Base-by-base conservation (phyloP, 441 rosid genomes). In the Dalechampia spathulata region DNA sequence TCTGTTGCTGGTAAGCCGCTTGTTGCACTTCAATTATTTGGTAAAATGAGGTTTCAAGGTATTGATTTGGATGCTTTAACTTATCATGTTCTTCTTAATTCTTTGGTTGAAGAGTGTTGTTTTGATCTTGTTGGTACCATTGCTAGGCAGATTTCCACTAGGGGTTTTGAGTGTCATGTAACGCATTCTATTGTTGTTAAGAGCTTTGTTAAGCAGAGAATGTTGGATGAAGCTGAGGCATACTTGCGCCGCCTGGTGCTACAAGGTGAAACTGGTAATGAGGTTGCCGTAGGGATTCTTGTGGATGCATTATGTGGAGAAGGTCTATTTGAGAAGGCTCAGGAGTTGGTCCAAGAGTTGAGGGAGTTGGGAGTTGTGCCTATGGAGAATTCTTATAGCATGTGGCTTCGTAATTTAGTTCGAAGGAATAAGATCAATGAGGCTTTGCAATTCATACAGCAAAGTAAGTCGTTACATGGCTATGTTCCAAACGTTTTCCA, bases 21-120 rank as follows among this genome's bases (percentile, higher is more conserved):
- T 1, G 30, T 69, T 30, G 97, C 99, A 15, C 83, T 92, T 57
- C 83, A 79, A 49, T 52, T 83, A 71, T 83, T 89, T 14, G 92
- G 90, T 28, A 68, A 53, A 59, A 83, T 89, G 95, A 77, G 96
- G 8, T 87, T 83, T 53, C 63, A 67, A 32, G 97, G 97, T 19
- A 40, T 78, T 58, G 97, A 89, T 62, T 73, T 92, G 81, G 90
- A 82, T 64, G 12, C 46, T 2, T 76, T 71, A 44, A 64, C 76
- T 15, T 89, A 87, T 58, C 83, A 83, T 22, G 83, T 87, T 21
- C 71, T 93, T n/a, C 52, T 93, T 55, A 83, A 85, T 66, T 77
- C 96, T 23, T 76, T 89, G 60, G 84, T 87, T 4, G 96, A 93
- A 42, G 77, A 74, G 58, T 44, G 69, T 3, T 74, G 77, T 48